Percentiles rank a stretch among this genome's conserved stretches.
These are phyloP conservation scores for Podaxis sp. DNA, from an alignment of 768 basidiomycete genomes.

Conservation along the genomic window DNA sequence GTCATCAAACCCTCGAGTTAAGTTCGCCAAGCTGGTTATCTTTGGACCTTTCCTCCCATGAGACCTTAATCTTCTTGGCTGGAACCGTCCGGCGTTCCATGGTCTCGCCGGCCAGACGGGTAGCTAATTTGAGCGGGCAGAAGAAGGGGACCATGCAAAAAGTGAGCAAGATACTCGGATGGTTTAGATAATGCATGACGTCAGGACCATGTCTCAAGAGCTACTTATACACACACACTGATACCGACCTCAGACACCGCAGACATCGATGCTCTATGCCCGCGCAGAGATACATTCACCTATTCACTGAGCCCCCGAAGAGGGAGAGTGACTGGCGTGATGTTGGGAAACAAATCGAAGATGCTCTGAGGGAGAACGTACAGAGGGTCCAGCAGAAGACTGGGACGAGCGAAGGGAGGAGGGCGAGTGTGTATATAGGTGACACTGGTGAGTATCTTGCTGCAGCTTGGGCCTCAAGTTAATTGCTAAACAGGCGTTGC, in stretches of 20 bases:
- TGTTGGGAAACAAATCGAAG: constrained; percentile 24
- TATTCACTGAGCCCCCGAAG: constrained; percentile 21
- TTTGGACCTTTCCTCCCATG: too few species aligned
- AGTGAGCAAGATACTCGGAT: neutral
- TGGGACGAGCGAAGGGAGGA: constrained; percentile 12
- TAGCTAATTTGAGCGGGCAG: neutral
- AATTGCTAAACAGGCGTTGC: constrained; percentile 23
- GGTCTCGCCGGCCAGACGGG: neutral
- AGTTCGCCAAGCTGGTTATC: too few species aligned
- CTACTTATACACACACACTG: neutral
- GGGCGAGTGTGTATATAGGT: constrained; percentile 29
- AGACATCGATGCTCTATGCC: neutral
- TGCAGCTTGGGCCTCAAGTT: neutral
- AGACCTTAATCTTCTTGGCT: too few species aligned
- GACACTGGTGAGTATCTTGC: constrained; percentile 21
- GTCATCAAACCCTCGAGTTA: too few species aligned
- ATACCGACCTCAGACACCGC: too few species aligned
- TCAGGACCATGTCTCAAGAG: neutral
- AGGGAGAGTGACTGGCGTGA: constrained; percentile 22
- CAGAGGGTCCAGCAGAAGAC: constrained; percentile 23
- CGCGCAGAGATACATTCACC: constrained; percentile 18
- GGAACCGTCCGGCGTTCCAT: too few species aligned
- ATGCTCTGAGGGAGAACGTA: constrained; percentile 25
- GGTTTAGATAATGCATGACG: neutral
- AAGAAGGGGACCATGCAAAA: neutral